These are phyloP conservation scores for Cardiospermum halicacabum DNA, from an alignment of 345 rosid species.

Conservation along the genomic window DNA sequence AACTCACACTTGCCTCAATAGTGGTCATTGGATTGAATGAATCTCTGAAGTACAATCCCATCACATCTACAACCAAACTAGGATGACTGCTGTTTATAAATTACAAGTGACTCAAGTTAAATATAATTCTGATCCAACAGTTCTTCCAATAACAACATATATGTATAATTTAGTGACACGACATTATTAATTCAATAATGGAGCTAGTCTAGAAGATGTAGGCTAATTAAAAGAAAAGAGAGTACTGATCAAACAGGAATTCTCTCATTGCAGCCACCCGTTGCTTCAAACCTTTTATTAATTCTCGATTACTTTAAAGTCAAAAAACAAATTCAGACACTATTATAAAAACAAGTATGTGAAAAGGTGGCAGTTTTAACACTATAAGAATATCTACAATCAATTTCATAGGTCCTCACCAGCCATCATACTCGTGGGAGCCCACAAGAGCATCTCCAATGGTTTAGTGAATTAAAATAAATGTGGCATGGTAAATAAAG, in stretches of 20 bases:
- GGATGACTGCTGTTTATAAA: constrained; percentile 16
- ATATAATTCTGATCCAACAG: constrained; percentile 21
- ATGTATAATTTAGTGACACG: too few species aligned
- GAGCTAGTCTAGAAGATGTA: not conserved
- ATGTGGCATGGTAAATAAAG: too few species aligned
- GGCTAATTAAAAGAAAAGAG: not conserved
- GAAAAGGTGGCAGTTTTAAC: too few species aligned
- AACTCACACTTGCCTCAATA: constrained; percentile 24
- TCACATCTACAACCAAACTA: constrained; percentile 26
- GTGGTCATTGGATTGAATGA: constrained; percentile 11
- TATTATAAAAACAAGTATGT: too few species aligned
- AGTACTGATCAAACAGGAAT: constrained; percentile 27
- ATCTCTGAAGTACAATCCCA: constrained; percentile 19
- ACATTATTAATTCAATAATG: not conserved
- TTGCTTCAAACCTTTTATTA: constrained; percentile 6
- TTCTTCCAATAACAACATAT: too few species aligned
- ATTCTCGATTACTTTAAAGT: too few species aligned
- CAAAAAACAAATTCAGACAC: too few species aligned
- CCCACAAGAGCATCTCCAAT: too few species aligned
- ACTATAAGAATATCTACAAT: too few species aligned
- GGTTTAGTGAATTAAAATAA: too few species aligned
- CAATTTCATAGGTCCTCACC: too few species aligned
- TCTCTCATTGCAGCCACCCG: constrained; percentile 5
- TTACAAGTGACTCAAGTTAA: constrained; percentile 29
- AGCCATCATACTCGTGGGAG: too few species aligned